phyloP scores from a whole-genome alignment of 148 eudicot species.

The Diospyros kaki region DNA sequence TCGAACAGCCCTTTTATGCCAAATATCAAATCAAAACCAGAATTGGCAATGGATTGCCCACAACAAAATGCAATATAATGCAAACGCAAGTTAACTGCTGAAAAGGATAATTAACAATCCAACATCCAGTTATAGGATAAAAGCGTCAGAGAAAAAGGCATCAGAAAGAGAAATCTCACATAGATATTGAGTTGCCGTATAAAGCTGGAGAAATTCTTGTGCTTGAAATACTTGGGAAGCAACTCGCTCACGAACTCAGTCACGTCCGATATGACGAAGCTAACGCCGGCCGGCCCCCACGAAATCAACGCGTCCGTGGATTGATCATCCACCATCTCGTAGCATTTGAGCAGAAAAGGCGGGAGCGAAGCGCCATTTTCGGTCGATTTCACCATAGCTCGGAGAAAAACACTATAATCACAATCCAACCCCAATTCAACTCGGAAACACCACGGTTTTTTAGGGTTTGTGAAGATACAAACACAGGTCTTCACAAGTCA shows the following conservation, averaged over 20 bases:
- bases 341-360: constrained; percentile 61
- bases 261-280: constrained; percentile 56
- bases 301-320: constrained; percentile 49
- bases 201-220: constrained; percentile 67
- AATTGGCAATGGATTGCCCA: too few species aligned
- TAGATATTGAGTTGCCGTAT: constrained; percentile 74
- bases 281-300: constrained; percentile 48
- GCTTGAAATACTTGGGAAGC: constrained; percentile 74
- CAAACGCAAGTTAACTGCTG: not conserved
- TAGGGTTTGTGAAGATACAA: too few species aligned
- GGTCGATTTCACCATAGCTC: constrained; percentile 42
- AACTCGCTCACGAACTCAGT: constrained; percentile 43
- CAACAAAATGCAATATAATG: not conserved
- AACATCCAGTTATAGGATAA: not conserved
- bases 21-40: too few species aligned
- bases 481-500: too few species aligned
- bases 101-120: not conserved
- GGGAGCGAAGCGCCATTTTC: constrained; percentile 34
- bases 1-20: too few species aligned
- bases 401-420: not conserved
- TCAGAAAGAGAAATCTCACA: constrained; percentile 23
- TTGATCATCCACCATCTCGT: constrained; percentile 73
- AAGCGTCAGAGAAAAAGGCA: not conserved
- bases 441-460: not conserved
- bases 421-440: not conserved